Base-by-base conservation (phyloP, 305 asterid genomes). In the Fraxinus floribunda region DNA sequence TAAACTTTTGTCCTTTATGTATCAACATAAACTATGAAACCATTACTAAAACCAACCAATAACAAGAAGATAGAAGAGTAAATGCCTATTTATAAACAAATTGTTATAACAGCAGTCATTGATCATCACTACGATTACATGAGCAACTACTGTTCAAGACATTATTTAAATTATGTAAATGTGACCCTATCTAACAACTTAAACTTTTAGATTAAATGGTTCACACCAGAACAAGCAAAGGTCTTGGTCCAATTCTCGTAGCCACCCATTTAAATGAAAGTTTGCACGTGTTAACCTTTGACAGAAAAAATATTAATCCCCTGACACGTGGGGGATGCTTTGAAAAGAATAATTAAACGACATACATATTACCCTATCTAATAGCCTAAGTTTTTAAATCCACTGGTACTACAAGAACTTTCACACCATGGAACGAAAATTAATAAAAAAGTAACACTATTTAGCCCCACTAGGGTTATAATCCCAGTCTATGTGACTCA, bases 1-100 rank as follows among this genome's bases (percentile, higher is more conserved):
- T 90, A 97, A 90, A 87, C 97, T 89, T 89, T 91, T 97, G 81
- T 94, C 99, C 99, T 97, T 90, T 84, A 88, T 46, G 83, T 83
- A 34, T 78, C 83, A 68, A 83, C 84, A 86, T 66, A 77, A 80
- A 80, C 81, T 81, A 78, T 44, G 44, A 57, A 62, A 78, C 80
- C 79, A 87, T 75, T 76, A 86, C 71, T 39, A 68, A 81, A 70
- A 82, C 24, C 64, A 77, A 86, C 78, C 84, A 85, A 66, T 82
- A 82, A 78, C 62, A 75, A 78, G 78, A 76, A 79, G 80, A 68
- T 52, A 77, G 72, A 82, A 85, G 83, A 84, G 75, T 75, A 86
- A 55, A 76, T 75, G 75, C 60, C 68, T 36, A 22, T 77, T 38
- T 36, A 73, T 35, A 20, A 55, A 74, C 22, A 78, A 79, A 57